phyloP scores from a whole-genome alignment of 305 asterid species.

The Solanum chacoense region DNA sequence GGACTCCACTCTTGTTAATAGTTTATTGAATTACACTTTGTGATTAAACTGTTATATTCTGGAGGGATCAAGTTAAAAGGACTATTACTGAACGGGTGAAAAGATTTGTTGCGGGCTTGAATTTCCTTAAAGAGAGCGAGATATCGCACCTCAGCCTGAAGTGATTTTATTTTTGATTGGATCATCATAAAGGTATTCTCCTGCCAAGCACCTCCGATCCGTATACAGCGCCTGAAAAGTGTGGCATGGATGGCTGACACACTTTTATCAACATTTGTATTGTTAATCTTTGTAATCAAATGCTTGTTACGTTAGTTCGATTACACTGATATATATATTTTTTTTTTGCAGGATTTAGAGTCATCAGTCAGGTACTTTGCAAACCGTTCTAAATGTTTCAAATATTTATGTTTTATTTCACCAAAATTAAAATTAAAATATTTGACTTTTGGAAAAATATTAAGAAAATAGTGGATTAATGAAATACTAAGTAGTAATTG shows the following conservation, averaged over 20 bases:
- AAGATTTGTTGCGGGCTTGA: too few relatives aligned
- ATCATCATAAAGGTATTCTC: slow-evolving; percentile 63
- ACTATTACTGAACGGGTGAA: too few relatives aligned
- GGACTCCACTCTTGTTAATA: not conserved
- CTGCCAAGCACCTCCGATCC: slow-evolving; percentile 71
- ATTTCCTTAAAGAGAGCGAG: too few relatives aligned
- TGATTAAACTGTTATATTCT: too few relatives aligned
- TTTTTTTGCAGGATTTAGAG: slow-evolving; percentile 80
- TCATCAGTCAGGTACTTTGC: slow-evolving; percentile 98
- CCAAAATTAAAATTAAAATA: too few relatives aligned
- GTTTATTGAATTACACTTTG: too few relatives aligned
- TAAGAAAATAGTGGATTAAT: too few relatives aligned
- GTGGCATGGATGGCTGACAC: slow-evolving; percentile 94
- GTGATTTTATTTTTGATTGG: slow-evolving; percentile 9
- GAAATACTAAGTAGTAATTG: not conserved
- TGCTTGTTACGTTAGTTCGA: slow-evolving; percentile 62
- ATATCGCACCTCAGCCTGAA: not conserved
- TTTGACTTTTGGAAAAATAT: too few relatives aligned
- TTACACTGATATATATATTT: slow-evolving; percentile 79
- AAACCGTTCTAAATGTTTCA: slow-evolving; percentile 78
- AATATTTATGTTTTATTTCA: too few relatives aligned
- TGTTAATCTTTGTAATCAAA: slow-evolving; percentile 61
- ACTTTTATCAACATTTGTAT: slow-evolving; percentile 85
- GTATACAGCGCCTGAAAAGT: slow-evolving; percentile 62
- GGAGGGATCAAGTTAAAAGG: too few relatives aligned